Base-by-base conservation (phyloP, 352 stramenopile species). In the Phytophthora colocasiae region DNA sequence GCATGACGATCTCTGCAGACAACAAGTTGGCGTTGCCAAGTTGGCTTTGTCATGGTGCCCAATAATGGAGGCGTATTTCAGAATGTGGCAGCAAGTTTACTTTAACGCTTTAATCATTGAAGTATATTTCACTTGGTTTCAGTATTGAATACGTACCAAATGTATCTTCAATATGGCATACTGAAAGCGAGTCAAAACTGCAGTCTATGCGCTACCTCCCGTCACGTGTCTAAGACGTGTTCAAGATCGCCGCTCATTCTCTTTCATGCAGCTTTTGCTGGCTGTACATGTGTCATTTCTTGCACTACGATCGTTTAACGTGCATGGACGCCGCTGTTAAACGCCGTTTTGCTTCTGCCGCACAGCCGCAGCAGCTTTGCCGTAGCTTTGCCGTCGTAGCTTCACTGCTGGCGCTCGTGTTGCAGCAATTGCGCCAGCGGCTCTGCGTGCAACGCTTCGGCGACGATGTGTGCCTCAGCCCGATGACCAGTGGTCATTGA, bases 391-490 rank as follows among this genome's bases (percentile, higher is more conserved):
- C 19, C 12, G 4, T 8, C 15, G 36, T 43, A 43, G 12, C 36
- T 43, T 45, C 48, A 46, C 17, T 19, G 12, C 14, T 43, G 32
- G 10, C 15, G 47, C n/a, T 44, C 4, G n/a, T 24, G 31, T 22
- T 22, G 32, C 34, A 43, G 32, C 49, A 56, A 45, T 56, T 27
- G 48, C 48, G 32, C 48, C 17, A 55, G 46, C 40, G 40, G 31
- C 39, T 32, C 15, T 29, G 2, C 49, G 6, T 57, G 49, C 32
- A 34, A 43, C 36, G 36, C 36, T 43, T 17, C 36, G 15, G 17
- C 17, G 40, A 46, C 24, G 45, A 39, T 52, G 26, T 14, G 46
- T 43, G 47, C 12, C 51, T 52, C 53, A 61, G 19, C 12, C 31
- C 12, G 41, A 61, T 61, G 57, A 15, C n/a, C n/a, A n/a, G n/a